Base-by-base conservation (phyloP, 2,329 filamentous ascomycete genomes). In the Colletotrichum sansevieriae region DNA sequence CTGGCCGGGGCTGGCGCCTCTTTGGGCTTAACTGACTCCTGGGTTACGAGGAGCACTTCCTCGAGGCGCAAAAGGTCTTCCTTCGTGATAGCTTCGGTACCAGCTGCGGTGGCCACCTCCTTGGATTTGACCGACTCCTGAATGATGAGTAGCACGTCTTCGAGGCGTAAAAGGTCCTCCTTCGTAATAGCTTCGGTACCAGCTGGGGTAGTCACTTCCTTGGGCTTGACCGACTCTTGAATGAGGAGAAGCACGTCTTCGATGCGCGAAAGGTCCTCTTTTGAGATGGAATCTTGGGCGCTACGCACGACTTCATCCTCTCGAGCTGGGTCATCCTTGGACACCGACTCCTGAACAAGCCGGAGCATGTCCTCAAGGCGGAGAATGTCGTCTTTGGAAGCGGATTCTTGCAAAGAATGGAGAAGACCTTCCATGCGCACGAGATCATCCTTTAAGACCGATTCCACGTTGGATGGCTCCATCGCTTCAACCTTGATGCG, bases 401-500 rank as follows among this genome's bases (percentile, higher is more conserved):
- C 74, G n/a, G 67, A 66, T 22, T 70, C 62, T 51, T 70, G 62
- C 15, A 70, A 71, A 91, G 88, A 62, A 18, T 47, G 67, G 15
- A 70, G 67, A 15, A 95, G 77, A 47, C 78, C 81, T 12, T 76
- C 82, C 76, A 75, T 86, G 74, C 29, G 39, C 15, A 46, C n/a
- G 41, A 77, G 60, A 57, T 75, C 77, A 65, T 72, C 82, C 79
- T 74, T 84, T 76, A 65, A 86, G 70, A 74, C 73, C 13, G 79
- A 73, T 12, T 70, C 67, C 13, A 54, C 22, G 39, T 33, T 62
- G 47, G 78, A 79, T 25, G 83, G 77, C 71, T 93, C 91, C 74
- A 96, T 88, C 7, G 90, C 86, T 72, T 98, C 94, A 29, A 98
- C 88, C 82, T 97, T 97, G 78, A 90, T 89, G 39, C 92, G 88